Evolutionary conservation across 345 rosid species (phyloP), one percentile per base, ranked within the genome.

Genomic region (Anacardium occidentale): DNA sequence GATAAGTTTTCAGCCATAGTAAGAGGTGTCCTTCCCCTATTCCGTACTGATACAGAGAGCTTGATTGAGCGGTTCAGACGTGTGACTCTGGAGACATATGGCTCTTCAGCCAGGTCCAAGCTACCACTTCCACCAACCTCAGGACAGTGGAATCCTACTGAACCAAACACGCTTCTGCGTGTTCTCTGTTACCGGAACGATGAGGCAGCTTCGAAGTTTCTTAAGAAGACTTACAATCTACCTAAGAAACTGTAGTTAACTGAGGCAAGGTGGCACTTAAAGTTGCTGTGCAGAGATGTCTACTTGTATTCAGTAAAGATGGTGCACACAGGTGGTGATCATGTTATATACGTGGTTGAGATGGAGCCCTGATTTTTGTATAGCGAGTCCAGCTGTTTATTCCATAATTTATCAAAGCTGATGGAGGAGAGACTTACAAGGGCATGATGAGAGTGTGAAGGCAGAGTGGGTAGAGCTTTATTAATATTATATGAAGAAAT

Each of bases 51-150:
- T 68, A 86, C 99, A 15, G 98, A 88, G 51, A 83, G 90, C 78
- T 78, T 95, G 7, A 83, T 95, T n/a, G 99, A 91, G 79, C 87
- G 86, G 65, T 92, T 88, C 79, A 90, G 85, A 67, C 89, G 86
- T n/a, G 79, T 71, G 60, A 90, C 94, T 0, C 69, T 92, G 18
- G 99, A 92, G 76, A 70, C 89, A 2, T 88, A 92, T 13, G 91
- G 97, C 56, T 88, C 97, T 52, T 84, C 97, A 47, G 91, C 91
- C 8, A 90, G 80, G 78, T 89, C 97, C 26, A 87, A 92, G 48
- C 96, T 91, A 70, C 98, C 99, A 21, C 80, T 95, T 50, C 99
- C 96, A 58, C 88, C 92, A 50, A 92, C 98, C 42, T 84, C 96
- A 25, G 94, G 98, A 61, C 89, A 95, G 73, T 95, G 99, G 99